Conservation (phyloP, 129 eudicot species). For the Tagetes erecta region DNA sequence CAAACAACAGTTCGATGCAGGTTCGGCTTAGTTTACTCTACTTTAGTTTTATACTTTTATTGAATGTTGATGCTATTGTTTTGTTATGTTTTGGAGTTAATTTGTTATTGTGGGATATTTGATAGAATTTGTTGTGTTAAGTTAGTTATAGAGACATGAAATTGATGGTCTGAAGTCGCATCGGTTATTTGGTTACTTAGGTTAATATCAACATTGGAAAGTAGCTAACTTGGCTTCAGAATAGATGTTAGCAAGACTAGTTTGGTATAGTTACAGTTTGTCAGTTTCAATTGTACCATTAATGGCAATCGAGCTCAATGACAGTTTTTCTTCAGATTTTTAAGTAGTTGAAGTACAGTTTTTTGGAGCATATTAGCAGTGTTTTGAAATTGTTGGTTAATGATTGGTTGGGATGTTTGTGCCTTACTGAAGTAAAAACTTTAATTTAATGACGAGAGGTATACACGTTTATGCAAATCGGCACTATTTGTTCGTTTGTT, state of each 20-base stretch:
- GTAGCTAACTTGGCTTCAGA: slow-evolving; percentile 9
- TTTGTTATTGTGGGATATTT: background rate
- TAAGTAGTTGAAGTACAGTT: background rate
- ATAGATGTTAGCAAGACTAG: background rate
- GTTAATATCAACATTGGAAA: background rate
- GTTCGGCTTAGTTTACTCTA: background rate
- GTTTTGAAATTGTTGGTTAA: background rate
- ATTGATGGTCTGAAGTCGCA: background rate
- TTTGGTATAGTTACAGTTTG: background rate
- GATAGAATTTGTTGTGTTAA: background rate
- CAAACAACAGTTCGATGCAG: slow-evolving; percentile 40
- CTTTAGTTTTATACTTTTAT: background rate
- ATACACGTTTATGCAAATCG: background rate
- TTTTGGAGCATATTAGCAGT: slow-evolving; percentile 4
- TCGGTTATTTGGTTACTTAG: background rate
- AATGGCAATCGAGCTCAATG: slow-evolving; percentile 4
- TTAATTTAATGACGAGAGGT: background rate
- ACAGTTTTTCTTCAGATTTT: background rate
- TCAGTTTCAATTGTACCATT: background rate
- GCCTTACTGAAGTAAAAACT: background rate
- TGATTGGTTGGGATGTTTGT: background rate
- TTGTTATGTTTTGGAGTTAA: background rate
- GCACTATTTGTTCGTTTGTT: background rate
- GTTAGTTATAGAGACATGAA: slow-evolving; percentile 1
- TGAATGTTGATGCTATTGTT: slow-evolving; percentile 10